Evolutionary conservation across 2,329 filamentous ascomycete species (phyloP).

Genomic region (Aspergillus quadrilineatus): DNA sequence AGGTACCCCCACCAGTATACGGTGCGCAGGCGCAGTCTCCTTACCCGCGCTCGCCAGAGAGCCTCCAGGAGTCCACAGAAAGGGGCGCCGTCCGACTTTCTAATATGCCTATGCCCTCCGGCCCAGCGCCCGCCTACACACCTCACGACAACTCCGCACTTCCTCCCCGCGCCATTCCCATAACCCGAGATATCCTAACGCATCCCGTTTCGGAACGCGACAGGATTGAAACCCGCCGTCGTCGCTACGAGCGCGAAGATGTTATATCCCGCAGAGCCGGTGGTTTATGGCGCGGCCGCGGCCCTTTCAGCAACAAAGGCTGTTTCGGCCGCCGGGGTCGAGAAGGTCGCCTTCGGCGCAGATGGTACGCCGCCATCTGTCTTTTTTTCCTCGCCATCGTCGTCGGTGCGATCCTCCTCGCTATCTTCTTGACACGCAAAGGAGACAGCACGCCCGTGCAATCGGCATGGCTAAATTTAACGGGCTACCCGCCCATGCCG

Average conservation of each 20-base stretch:
- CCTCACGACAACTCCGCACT: constrained; percentile 30
- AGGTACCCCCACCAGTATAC: constrained; percentile 57
- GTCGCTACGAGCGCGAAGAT: constrained; percentile 67
- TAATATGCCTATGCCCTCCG: constrained; percentile 57
- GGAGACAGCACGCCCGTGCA: constrained; percentile 44
- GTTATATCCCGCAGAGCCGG: constrained; percentile 57
- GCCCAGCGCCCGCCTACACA: constrained; percentile 35
- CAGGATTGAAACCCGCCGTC: constrained; percentile 53
- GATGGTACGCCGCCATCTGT: constrained; percentile 58
- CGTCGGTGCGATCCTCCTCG: constrained; percentile 57
- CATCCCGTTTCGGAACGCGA: constrained; percentile 24
- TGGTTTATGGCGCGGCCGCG: constrained; percentile 65
- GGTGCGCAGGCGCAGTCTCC: constrained; percentile 54
- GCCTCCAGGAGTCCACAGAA: constrained; percentile 61
- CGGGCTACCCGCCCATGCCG: constrained; percentile 80
- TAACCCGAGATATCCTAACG: constrained; percentile 25
- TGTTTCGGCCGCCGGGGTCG: constrained; percentile 64
- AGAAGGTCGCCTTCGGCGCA: constrained; percentile 63
- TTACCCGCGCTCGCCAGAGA: constrained; percentile 60
- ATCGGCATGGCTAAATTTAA: constrained; percentile 76
- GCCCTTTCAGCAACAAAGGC: constrained; percentile 61
- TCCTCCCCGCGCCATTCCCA: constrained; percentile 26
- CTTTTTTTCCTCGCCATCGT: constrained; percentile 55
- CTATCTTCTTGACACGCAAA: constrained; percentile 55
- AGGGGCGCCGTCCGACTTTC: constrained; percentile 61